Percentiles rank a stretch among this genome's conserved stretches.
Evolutionary conservation across 495 filamentous ascomycete species (phyloP).

Genomic region (Parachaetomium inaequale): DNA sequence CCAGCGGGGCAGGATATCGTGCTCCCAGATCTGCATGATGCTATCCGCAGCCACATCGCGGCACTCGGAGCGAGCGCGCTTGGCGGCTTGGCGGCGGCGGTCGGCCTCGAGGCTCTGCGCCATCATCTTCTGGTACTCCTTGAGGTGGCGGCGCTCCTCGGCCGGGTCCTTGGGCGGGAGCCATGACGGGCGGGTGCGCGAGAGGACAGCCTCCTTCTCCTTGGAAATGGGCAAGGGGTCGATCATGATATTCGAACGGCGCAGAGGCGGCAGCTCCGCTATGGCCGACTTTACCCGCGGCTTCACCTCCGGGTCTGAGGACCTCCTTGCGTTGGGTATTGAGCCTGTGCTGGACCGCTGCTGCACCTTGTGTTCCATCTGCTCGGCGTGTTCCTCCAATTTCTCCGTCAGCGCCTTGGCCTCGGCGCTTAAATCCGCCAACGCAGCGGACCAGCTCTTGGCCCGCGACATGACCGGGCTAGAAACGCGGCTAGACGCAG

Average conservation of each 20-base stretch:
- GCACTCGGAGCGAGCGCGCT: slow-evolving; percentile 44
- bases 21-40: slow-evolving; percentile 78
- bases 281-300: slow-evolving; percentile 53
- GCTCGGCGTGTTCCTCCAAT: slow-evolving; percentile 77
- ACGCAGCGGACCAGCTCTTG: slow-evolving; percentile 80
- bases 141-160: slow-evolving; percentile 87
- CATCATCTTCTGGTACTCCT: slow-evolving; percentile 94
- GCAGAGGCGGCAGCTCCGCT: slow-evolving; percentile 73
- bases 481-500: slow-evolving; percentile 21
- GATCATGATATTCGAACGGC: slow-evolving; percentile 88
- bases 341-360: slow-evolving; percentile 35
- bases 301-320: slow-evolving; percentile 50
- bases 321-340: slow-evolving; percentile 36
- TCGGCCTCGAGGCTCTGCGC: slow-evolving; percentile 68
- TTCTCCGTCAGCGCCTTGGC: slow-evolving; percentile 85
- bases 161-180: slow-evolving; percentile 89
- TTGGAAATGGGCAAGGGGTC: slow-evolving; percentile 93
- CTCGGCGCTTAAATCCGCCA: slow-evolving; percentile 79
- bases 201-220: slow-evolving; percentile 91
- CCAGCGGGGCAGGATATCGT: slow-evolving; percentile 85
- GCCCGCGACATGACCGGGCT: slow-evolving; percentile 53
- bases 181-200: slow-evolving; percentile 90
- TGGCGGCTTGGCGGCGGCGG: slow-evolving; percentile 50
- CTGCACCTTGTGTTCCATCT: slow-evolving; percentile 48
- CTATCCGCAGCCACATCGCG: slow-evolving; percentile 61